These are phyloP conservation scores for Adansonia rubrostipa DNA, from an alignment of 441 rosid genomes.

Conservation along the genomic window DNA sequence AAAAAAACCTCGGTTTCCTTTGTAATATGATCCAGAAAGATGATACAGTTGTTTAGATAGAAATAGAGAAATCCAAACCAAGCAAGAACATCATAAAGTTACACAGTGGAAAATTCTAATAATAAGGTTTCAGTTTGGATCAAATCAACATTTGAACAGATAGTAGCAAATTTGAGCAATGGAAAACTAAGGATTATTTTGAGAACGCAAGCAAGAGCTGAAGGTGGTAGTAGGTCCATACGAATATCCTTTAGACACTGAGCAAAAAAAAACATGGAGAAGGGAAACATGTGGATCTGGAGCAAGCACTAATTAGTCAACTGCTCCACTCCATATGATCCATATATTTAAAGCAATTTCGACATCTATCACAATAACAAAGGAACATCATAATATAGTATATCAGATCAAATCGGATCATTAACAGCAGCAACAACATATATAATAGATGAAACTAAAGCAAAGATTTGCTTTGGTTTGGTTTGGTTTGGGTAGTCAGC, in stretches of 20 bases:
- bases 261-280: neutral
- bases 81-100: neutral
- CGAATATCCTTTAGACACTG: neutral
- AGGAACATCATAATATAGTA: neutral
- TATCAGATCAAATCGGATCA: neutral
- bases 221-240: neutral
- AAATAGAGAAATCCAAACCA: neutral
- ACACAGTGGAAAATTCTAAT: neutral
- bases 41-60: neutral
- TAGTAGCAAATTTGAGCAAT: neutral
- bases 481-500: slow-evolving; percentile 38
- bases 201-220: neutral
- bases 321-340: neutral
- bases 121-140: neutral
- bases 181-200: neutral
- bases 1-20: neutral
- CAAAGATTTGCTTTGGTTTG: neutral
- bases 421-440: neutral
- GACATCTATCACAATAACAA: neutral
- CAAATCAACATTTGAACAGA: neutral
- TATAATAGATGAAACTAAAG: neutral
- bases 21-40: neutral
- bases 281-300: neutral
- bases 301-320: neutral
- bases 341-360: neutral